Evolutionary conservation across 2,329 filamentous ascomycete species (phyloP), one percentile per base, ranked within the genome.

Genomic region (Diatrype stigma): DNA sequence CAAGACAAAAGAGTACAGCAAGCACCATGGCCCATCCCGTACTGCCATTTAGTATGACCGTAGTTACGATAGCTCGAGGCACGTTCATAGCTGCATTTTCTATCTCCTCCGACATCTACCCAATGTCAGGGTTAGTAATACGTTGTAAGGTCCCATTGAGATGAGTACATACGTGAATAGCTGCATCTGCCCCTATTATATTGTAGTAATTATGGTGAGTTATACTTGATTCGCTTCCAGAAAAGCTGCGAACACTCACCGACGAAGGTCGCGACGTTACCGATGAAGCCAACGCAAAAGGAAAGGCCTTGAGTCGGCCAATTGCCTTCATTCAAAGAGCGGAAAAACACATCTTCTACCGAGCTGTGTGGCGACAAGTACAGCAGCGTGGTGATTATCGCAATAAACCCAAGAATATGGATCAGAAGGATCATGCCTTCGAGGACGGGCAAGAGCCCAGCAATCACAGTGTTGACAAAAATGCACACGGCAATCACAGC

Each of bases 21-120:
- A 58, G 42, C 3, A 58, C 14, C 51, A 58, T 58, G 26, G 48
- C 51, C 47, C 46, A 56, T 50, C 56, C 56, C 38, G 35, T 50
- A 32, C 44, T 51, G 12, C 56, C 56, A 51, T 58, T 58, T 22
- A 58, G 28, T 6, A 56, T 35, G 21, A 56, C 48, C 1, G 51
- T 54, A 14, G 53, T 56, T 19, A 56, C 22, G 7, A 58, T 56
- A 8, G 53, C 51, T 46, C 54, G 51, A 46, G 56, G 56, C 4
- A 58, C 51, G 30, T 51, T 50, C 23, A 52, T 14, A 12, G 56
- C 51, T 4, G 56, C 42, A 47, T 58, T 58, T 46, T 56, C 48
- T 45, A 56, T 56, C 40, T 56, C 56, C 51, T 58, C 56, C 28
- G 56, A 40, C 53, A 58, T 56, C 56, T 58, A 44, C 50, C 50